These are phyloP conservation scores for Panellus pusillus DNA, from an alignment of 768 basidiomycete genomes.

Conservation along the genomic window DNA sequence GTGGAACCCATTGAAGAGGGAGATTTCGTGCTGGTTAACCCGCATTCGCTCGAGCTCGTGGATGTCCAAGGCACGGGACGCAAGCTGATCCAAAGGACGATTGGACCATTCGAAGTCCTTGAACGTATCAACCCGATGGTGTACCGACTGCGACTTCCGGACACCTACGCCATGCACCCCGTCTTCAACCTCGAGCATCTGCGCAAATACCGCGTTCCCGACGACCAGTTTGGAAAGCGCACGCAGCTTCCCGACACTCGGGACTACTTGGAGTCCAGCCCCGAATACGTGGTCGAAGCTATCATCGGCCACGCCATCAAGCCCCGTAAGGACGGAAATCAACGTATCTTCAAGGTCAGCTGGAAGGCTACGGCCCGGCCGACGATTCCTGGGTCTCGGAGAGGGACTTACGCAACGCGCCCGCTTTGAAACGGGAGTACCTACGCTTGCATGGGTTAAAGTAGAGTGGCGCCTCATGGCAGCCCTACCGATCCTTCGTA, in stretches of 20 bases:
- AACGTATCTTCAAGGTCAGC: background rate
- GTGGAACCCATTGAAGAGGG: background rate
- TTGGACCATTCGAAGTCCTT: conserved; percentile 24
- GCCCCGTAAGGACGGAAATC: background rate
- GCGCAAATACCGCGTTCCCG: too few species aligned
- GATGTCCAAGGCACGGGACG: conserved; percentile 24
- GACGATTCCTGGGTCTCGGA: conserved; percentile 15
- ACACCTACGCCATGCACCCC: conserved; percentile 22
- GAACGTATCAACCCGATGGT: conserved; percentile 23
- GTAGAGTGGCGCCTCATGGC: too few species aligned
- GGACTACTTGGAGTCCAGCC: background rate
- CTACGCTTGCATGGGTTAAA: too few species aligned
- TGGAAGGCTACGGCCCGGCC: background rate
- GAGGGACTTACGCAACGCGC: too few species aligned
- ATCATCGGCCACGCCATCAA: background rate
- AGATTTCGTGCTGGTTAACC: conserved; percentile 23
- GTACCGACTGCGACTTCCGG: conserved; percentile 21
- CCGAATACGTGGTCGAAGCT: background rate
- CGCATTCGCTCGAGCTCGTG: conserved; percentile 21
- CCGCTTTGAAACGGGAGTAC: too few species aligned
- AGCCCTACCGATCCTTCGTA: too few species aligned
- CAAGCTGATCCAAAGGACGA: too few species aligned
- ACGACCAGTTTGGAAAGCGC: too few species aligned
- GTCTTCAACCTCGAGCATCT: too few species aligned
- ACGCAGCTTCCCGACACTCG: too few species aligned